Evolutionary conservation across 164 flowering plant species (phyloP), one percentile per base, ranked within the genome.

Genomic region (Aristolochia fimbriata): DNA sequence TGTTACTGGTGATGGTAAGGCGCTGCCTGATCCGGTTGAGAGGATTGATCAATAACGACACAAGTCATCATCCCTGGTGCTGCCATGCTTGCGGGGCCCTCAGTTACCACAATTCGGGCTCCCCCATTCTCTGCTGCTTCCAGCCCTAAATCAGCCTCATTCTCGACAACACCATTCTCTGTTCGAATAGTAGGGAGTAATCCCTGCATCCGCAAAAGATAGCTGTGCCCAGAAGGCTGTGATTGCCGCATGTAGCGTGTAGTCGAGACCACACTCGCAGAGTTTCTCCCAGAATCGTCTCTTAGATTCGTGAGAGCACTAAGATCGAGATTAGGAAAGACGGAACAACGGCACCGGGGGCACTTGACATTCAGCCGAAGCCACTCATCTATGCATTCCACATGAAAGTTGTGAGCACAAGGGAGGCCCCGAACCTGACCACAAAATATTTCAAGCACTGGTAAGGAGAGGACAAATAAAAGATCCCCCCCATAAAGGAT

Each of bases 361-460:
- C 99, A 91, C 70, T 91, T 94, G 58, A 85, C 90, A 56, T 94
- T 94, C 67, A 94, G 75, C 41, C 96, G 76, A 62, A 94, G 96
- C 99, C 97, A 94, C 73, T 88, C 84, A 23, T 91, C 97, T 52
- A 94, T 94, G 84, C 99, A 91, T 58, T 80, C 97, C 47, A 91
- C 91, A 63, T 94, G 99, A 72, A 94, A 91, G 72, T 94, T 91
- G 72, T 94, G 99, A 31, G 99, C 97, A 79, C 99, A 94, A 50
- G 99, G 99, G 49, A 94, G 86, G 24, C 99, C 99, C 27, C 97
- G 89, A 64, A 94, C 97, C 99, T 94, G 82, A 79, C 78, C 9
- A 7, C 43, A 37, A 37, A 37, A 37, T n/a, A n/a, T 37, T 37
- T 37, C 43, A 37, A 37, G 43, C 1, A 37, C 43, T 37, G 43